Base-by-base conservation (phyloP, 495 filamentous ascomycete species). In the Melanomma pulvis-pyrius region DNA sequence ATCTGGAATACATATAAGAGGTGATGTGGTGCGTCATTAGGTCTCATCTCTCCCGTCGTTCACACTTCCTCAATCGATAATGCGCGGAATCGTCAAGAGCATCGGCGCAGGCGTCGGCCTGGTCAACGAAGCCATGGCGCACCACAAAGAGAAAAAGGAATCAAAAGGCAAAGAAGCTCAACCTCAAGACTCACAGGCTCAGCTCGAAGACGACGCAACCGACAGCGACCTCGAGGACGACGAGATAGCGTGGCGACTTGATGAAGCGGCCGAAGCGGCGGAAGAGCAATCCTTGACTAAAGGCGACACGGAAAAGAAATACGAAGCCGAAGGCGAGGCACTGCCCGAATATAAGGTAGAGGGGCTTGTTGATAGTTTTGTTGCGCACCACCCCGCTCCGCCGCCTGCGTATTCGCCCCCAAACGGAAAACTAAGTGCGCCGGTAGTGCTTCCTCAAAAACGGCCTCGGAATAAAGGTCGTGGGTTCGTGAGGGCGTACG, bases 401-500 rank as follows among this genome's bases (percentile, higher is more conserved):
- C 32, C 54, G 5, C 51, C 51, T 15, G 51, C 51, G 2, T 55
- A 55, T 19, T 58, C 54, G 32, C 36, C 54, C 2, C 52, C 52
- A 2, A 36, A n/a, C 8, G 54, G 52, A 32, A 53, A 29, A 22
- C 70, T 83, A 3, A 65, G 74, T 11, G 74, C 73, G 51, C 80
- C 83, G 1, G 80, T 85, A 19, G 76, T 83, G 21, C 61, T 85
- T 28, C 81, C 83, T 1, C 83, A 85, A 63, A 71, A 79, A 22
- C 75, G 83, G 44, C 82, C 82, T 1, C 68, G 75, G 17, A 74
- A 69, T 24, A 77, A 78, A 21, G 69, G 63, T 8, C 74, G 80
- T 5, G 82, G 82, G 2, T 84, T 84, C 50, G 67, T 82, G 55
- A 59, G 76, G 51, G 76, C 82, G 1, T 87, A 87, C 74, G 80